phyloP scores from a whole-genome alignment of 495 filamentous ascomycete genomes.

The Penicillium paxilli region DNA sequence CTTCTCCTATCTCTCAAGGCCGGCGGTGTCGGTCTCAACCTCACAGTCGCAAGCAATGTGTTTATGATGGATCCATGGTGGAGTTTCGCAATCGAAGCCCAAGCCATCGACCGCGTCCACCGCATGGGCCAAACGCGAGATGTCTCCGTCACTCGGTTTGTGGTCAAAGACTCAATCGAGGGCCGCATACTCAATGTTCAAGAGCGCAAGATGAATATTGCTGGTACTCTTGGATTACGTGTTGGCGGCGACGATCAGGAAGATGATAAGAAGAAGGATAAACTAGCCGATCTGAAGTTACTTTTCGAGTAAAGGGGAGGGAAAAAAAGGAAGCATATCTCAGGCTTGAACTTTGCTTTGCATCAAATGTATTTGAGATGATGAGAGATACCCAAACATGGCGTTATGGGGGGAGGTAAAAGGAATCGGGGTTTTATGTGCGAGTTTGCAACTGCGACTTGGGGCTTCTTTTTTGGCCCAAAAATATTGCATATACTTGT shows the following conservation, averaged over 20 bases:
- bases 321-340: neutral
- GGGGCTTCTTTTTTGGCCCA: too few species aligned
- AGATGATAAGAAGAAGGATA: constrained; percentile 86
- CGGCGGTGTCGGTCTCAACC: constrained; percentile 90
- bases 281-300: constrained; percentile 92
- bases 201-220: constrained; percentile 86
- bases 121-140: constrained; percentile 92
- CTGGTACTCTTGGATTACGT: constrained; percentile 85
- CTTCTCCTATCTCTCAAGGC: constrained; percentile 84
- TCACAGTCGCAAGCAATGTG: constrained; percentile 83
- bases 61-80: constrained; percentile 99
- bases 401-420: neutral
- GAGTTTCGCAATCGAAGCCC: constrained; percentile 94
- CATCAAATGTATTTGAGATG: neutral
- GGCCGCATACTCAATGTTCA: constrained; percentile 92
- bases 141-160: constrained; percentile 82
- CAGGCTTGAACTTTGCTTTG: neutral
- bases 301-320: constrained; percentile 81
- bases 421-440: neutral
- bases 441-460: too few species aligned
- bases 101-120: constrained; percentile 98
- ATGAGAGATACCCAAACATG: neutral
- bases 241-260: constrained; percentile 64
- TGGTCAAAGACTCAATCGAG: constrained; percentile 89
- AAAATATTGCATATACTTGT: too few species aligned